Conservation (phyloP, 2,329 filamentous ascomycete species). For the Hirsutella minnesotensis region DNA sequence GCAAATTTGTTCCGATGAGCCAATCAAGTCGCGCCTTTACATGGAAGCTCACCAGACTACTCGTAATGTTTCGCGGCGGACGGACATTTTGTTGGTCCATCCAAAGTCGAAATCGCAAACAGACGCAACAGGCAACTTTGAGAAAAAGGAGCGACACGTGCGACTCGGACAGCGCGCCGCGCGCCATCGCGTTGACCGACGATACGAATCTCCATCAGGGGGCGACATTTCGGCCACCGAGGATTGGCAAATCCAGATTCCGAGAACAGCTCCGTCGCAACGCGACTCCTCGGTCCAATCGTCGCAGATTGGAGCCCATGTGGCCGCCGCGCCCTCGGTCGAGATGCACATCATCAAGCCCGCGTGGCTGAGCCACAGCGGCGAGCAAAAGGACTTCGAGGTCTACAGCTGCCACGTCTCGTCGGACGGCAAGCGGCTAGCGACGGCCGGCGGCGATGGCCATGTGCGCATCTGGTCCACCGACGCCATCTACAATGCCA, state of each 20-base stretch:
- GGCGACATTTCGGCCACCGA: too few species aligned
- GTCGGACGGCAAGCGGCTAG: conserved; percentile 80
- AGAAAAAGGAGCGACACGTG: background rate
- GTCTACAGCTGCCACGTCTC: conserved; percentile 98
- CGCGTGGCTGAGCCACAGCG: conserved; percentile 89
- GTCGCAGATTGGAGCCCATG: conserved; percentile 3
- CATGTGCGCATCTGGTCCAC: conserved; percentile 97
- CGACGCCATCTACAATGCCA: conserved; percentile 77
- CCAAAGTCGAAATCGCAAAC: background rate
- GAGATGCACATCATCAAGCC: conserved; percentile 84
- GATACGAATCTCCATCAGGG: background rate
- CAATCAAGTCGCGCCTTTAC: too few species aligned
- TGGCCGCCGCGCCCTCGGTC: conserved; percentile 5
- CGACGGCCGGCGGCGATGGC: conserved; percentile 92
- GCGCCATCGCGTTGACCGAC: background rate
- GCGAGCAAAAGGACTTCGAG: conserved; percentile 96
- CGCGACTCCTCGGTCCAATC: background rate
- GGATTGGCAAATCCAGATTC: too few species aligned
- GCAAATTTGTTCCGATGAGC: background rate
- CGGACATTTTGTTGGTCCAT: background rate
- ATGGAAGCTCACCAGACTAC: too few species aligned
- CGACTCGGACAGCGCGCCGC: background rate
- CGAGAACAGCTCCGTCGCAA: background rate
- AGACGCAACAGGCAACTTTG: background rate
- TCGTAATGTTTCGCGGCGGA: too few species aligned